Evolutionary conservation across 106 monocot genomes (phyloP).

Genomic region (Phalaenopsis aphrodite): DNA sequence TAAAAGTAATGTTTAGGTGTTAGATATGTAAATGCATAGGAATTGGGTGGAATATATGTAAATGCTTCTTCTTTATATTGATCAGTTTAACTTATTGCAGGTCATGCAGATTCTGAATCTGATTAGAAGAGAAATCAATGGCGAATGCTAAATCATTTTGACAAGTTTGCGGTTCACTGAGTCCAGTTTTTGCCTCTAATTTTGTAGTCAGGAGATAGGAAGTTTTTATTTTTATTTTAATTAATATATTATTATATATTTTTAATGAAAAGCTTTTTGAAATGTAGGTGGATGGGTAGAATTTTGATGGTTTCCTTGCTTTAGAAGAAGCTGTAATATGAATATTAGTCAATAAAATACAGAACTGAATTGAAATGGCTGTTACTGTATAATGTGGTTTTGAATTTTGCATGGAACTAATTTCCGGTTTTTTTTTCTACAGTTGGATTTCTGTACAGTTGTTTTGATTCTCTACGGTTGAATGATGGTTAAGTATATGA

Average conservation of each 20-base stretch:
- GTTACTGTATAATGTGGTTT: too few species aligned
- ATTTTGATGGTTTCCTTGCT: not conserved
- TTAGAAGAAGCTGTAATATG: too few species aligned
- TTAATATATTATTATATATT: not conserved
- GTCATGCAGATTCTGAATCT: conserved; percentile 3
- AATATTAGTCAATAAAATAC: too few species aligned
- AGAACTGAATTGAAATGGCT: too few species aligned
- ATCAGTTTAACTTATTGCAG: not conserved
- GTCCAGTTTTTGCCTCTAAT: not conserved
- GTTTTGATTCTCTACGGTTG: too few species aligned
- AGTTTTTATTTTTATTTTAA: not conserved
- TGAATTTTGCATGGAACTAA: too few species aligned
- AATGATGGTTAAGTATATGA: too few species aligned
- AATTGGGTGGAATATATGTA: too few species aligned
- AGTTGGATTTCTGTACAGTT: too few species aligned
- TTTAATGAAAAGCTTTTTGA: not conserved
- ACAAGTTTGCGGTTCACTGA: not conserved
- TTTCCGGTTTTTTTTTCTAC: too few species aligned
- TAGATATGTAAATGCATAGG: not conserved
- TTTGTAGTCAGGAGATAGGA: not conserved
- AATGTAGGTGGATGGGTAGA: not conserved
- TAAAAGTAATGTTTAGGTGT: too few species aligned
- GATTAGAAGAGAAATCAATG: not conserved
- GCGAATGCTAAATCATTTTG: not conserved
- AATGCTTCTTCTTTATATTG: not conserved